Percentiles rank a stretch among this genome's conserved stretches.
Conservation (phyloP, 2,329 filamentous ascomycete genomes). For the Pseudocercospora fijiensis region DNA sequence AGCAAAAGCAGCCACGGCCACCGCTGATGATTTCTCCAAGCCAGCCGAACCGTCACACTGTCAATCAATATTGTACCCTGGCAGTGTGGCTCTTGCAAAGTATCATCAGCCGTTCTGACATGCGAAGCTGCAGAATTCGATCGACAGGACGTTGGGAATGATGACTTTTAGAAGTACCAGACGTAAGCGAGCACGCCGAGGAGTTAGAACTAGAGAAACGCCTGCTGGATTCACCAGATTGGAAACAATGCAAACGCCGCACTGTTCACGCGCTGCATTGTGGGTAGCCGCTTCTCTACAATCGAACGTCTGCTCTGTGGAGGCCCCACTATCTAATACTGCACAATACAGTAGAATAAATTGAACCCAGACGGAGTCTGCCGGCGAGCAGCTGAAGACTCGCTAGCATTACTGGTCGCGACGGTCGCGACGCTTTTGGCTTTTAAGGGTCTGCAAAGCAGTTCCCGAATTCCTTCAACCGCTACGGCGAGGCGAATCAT, state of each 20-base stretch:
- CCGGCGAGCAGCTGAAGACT: not conserved
- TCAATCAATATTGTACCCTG: not conserved
- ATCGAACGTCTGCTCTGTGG: not conserved
- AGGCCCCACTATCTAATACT: not conserved
- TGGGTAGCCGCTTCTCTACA: not conserved
- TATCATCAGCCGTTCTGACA: not conserved
- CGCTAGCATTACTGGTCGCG: not conserved
- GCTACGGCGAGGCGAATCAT: not conserved
- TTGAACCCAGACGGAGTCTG: not conserved
- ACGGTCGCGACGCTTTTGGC: not conserved
- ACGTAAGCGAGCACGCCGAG: constrained; percentile 3
- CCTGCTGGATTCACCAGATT: not conserved
- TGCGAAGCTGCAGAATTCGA: constrained; percentile 1
- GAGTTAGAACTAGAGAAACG: not conserved
- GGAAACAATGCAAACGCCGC: constrained; percentile 1
- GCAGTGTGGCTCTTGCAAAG: not conserved
- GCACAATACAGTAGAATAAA: too few species aligned
- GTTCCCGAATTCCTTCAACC: not conserved
- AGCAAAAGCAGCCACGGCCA: not conserved
- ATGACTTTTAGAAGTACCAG: not conserved
- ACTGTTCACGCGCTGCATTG: not conserved
- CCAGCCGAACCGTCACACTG: not conserved
- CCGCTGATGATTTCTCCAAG: not conserved
- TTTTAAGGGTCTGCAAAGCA: not conserved
- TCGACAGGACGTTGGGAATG: not conserved